Percentiles rank a stretch among this genome's conserved stretches.
Conservation (phyloP, 164 flowering plant genomes). For the Platanus orientalis region DNA sequence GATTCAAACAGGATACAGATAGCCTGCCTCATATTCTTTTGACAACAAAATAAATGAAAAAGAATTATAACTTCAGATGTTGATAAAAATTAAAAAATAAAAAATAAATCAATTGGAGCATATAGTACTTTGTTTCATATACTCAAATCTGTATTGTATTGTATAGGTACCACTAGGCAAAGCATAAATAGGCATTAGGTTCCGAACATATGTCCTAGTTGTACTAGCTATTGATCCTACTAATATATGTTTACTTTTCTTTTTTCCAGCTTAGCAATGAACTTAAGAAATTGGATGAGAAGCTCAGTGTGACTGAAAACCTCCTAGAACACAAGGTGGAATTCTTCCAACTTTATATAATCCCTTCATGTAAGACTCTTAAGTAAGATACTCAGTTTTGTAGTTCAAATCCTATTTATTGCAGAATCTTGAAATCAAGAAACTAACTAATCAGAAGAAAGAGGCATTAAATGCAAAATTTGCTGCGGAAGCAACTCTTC, state of each 20-base stretch:
- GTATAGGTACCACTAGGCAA: too few species aligned
- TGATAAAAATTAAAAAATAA: too few species aligned
- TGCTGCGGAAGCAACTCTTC: constrained; percentile 90
- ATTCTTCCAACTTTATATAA: not conserved
- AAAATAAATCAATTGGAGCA: too few species aligned
- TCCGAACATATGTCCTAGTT: too few species aligned
- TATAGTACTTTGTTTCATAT: too few species aligned
- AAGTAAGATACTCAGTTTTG: constrained; percentile 1
- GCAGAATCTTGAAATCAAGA: constrained; percentile 83
- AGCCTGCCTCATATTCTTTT: too few species aligned
- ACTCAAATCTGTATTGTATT: too few species aligned
- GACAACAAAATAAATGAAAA: too few species aligned
- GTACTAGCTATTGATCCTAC: too few species aligned
- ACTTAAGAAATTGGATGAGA: constrained; percentile 55
- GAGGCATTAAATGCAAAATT: constrained; percentile 88
- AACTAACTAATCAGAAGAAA: constrained; percentile 58
- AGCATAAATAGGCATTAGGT: too few species aligned
- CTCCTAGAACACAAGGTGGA: constrained; percentile 67
- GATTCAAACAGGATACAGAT: not conserved
- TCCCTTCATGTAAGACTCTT: not conserved
- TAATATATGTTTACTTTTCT: not conserved
- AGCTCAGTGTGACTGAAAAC: constrained; percentile 45
- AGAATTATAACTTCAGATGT: too few species aligned
- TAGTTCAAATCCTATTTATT: constrained; percentile 1
- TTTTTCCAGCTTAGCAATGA: constrained; percentile 51